Conservation (phyloP, 2,329 filamentous ascomycete species). For the Pseudogymnoascus sp. region DNA sequence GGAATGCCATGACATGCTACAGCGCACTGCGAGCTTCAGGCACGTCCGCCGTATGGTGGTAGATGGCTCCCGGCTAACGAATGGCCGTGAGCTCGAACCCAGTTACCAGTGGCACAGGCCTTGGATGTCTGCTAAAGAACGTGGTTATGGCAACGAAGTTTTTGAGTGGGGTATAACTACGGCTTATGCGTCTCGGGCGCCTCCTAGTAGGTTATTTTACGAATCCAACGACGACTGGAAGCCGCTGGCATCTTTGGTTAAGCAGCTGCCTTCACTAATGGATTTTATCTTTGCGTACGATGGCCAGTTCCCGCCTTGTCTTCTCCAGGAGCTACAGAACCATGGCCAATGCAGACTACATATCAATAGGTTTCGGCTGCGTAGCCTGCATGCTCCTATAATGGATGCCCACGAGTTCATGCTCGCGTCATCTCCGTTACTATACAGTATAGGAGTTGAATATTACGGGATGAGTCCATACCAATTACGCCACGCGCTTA, state of each 20-base stretch:
- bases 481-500: too few relatives aligned
- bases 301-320: constrained; percentile 5
- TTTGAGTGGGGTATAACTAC: neutral
- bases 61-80: neutral
- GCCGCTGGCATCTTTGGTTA: neutral
- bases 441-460: constrained; percentile 10
- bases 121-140: neutral
- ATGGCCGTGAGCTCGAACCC: neutral
- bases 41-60: neutral
- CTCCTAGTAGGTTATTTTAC: neutral
- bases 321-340: constrained; percentile 7
- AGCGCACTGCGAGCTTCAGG: neutral
- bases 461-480: neutral
- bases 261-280: neutral
- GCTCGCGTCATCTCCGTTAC: constrained; percentile 11
- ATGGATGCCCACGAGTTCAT: constrained; percentile 4
- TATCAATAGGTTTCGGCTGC: constrained; percentile 11
- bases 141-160: neutral
- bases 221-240: constrained; percentile 8
- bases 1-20: neutral
- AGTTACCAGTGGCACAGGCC: neutral
- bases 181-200: neutral
- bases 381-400: neutral
- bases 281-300: constrained; percentile 13
- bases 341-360: constrained; percentile 12